Percentiles rank a stretch among this genome's conserved stretches.
phyloP scores from a whole-genome alignment of 106 monocot species.

The Vanilla planifolia region DNA sequence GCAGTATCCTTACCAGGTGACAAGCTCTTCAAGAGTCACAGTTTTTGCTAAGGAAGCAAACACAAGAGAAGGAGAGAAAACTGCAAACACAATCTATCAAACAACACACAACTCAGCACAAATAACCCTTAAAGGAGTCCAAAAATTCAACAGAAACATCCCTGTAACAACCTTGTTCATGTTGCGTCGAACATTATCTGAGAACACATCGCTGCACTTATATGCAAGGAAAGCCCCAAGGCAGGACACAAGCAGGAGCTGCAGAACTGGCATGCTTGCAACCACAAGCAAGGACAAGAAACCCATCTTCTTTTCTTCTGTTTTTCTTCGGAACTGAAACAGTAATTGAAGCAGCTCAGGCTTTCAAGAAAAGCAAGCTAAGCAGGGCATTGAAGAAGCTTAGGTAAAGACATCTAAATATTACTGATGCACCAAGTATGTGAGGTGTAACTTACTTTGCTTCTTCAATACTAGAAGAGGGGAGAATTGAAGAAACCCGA shows the following conservation, averaged over 20 bases:
- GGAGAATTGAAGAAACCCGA: too few species aligned
- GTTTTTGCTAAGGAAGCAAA: constrained; percentile 40
- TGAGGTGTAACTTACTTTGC: too few species aligned
- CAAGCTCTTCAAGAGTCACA: constrained; percentile 39
- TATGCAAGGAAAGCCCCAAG: constrained; percentile 61
- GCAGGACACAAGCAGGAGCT: constrained; percentile 57
- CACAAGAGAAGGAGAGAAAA: constrained; percentile 45
- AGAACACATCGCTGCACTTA: constrained; percentile 24
- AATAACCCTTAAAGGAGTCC: neutral
- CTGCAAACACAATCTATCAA: constrained; percentile 35
- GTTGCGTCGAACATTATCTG: constrained; percentile 30
- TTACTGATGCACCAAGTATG: too few species aligned
- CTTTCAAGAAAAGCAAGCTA: too few species aligned
- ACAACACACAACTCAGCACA: neutral
- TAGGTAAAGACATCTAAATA: too few species aligned
- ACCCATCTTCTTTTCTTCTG: constrained; percentile 30
- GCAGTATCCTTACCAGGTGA: constrained; percentile 32
- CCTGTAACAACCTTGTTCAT: constrained; percentile 55
- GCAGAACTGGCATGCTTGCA: constrained; percentile 53
- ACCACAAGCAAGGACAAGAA: constrained; percentile 44
- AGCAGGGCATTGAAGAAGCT: too few species aligned
- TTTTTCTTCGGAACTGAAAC: too few species aligned
- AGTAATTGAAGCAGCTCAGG: too few species aligned
- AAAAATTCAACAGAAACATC: neutral
- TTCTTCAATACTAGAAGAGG: too few species aligned